Evolutionary conservation across 352 stramenopile species (phyloP), one percentile per base, ranked within the genome.

Genomic region (Phytophthora parvispora): DNA sequence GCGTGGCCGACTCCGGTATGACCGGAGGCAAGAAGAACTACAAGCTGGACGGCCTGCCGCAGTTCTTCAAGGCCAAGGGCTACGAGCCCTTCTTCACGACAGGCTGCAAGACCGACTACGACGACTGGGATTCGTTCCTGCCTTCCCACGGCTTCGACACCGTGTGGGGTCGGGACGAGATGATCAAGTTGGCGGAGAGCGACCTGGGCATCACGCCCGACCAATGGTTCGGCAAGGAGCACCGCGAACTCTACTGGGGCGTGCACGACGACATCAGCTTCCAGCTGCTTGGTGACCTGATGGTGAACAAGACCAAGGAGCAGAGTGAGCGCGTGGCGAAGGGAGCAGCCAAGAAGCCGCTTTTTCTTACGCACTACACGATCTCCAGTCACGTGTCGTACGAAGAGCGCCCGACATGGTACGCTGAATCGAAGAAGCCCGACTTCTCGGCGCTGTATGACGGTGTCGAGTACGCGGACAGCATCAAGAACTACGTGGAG

Each of bases 231-330:
- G 45, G 60, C 12, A 53, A 38, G 8, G 47, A 67, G 20, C 34
- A 74, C 9, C 40, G 54, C 15, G 73, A 65, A 0, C 34, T 67
- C 2, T 49, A 63, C 10, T 90, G 82, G 79, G 77, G 82, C 2
- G 78, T 91, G 7, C 83, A 91, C 51, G 83, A 91, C 50, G 79
- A 90, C 28, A 20, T 90, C 12, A 75, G 70, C n/a, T 83, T 87
- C 27, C 22, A 86, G 9, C 64, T 91, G 22, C 60, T 89, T 0
- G 78, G 65, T 0, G 75, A 87, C 38, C 42, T 91, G 9, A 57
- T 89, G 47, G 31, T 78, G 9, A 87, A 86, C 60, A 84, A 84
- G 55, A 81, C 76, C 2, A 64, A 66, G 38, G 63, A 69, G 9
- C 82, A 88, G 55, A 38, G 36, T 1, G 54, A 71, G 3, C 75